phyloP scores from a whole-genome alignment of 345 rosid species.

The Laguncularia racemosa region DNA sequence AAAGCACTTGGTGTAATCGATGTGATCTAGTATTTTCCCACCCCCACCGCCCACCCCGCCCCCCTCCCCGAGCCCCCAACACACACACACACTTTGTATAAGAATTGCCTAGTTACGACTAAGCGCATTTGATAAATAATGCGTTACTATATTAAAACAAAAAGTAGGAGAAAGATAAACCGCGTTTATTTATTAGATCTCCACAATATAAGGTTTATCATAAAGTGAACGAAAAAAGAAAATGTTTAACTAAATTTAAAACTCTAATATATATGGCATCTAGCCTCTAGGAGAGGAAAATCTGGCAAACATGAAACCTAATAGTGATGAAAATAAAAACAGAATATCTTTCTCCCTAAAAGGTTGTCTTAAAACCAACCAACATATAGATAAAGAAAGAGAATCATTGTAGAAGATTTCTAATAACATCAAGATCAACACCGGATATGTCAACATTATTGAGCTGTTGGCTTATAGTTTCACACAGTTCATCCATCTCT shows the following conservation, averaged over 20 bases:
- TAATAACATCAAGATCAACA: constrained; percentile 2
- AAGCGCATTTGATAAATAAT: too few species aligned
- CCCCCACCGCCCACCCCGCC: too few species aligned
- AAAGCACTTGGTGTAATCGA: too few species aligned
- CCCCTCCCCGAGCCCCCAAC: too few species aligned
- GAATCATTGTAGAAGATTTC: constrained; percentile 1
- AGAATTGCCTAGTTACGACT: too few species aligned
- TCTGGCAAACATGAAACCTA: neutral
- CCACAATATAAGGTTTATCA: too few species aligned
- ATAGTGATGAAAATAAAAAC: neutral
- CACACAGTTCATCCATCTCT: constrained; percentile 15
- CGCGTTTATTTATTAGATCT: too few species aligned
- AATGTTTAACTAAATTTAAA: neutral
- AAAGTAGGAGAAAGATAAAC: too few species aligned
- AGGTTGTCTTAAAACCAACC: constrained; percentile 10
- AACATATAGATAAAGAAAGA: neutral
- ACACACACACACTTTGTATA: too few species aligned
- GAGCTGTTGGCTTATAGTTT: constrained; percentile 3
- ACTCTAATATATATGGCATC: neutral
- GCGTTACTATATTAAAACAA: too few species aligned
- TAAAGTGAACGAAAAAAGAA: too few species aligned
- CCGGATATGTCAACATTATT: neutral
- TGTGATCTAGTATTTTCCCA: too few species aligned
- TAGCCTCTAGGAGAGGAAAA: neutral
- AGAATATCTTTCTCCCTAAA: constrained; percentile 1